Conservation (phyloP, 2,329 filamentous ascomycete genomes). For the Cladophialophora yegresii region DNA sequence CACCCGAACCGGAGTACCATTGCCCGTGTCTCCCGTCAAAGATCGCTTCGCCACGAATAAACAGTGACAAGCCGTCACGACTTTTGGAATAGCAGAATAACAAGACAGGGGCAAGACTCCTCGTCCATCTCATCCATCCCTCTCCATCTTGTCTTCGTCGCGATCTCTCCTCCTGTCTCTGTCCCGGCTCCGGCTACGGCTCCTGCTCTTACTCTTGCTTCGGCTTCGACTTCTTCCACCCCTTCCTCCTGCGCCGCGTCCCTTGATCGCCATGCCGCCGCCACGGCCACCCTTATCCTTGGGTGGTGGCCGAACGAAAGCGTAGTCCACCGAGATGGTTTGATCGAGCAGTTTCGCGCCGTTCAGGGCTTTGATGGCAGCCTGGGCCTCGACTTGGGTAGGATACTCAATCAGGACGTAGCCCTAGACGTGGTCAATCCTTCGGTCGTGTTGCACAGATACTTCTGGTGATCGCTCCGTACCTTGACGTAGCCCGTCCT, state of each 20-base stretch:
- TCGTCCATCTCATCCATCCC: constrained; percentile 22
- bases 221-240: constrained; percentile 50
- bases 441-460: not conserved
- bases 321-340: constrained; percentile 66
- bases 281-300: constrained; percentile 49
- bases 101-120: not conserved
- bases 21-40: not conserved
- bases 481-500: constrained; percentile 70
- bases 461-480: constrained; percentile 25
- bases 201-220: constrained; percentile 42
- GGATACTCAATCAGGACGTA: constrained; percentile 68
- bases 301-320: constrained; percentile 65
- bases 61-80: not conserved
- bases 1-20: not conserved
- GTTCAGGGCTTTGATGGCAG: constrained; percentile 63
- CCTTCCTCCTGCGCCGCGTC: constrained; percentile 41
- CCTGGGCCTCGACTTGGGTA: constrained; percentile 63
- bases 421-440: constrained; percentile 49
- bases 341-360: constrained; percentile 65
- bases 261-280: constrained; percentile 29
- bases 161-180: constrained; percentile 15
- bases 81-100: not conserved
- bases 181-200: constrained; percentile 21
- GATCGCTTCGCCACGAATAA: not conserved
- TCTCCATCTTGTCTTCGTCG: constrained; percentile 32